Conservation (phyloP, 148 eudicot genomes). For the Polygonum aviculare region DNA sequence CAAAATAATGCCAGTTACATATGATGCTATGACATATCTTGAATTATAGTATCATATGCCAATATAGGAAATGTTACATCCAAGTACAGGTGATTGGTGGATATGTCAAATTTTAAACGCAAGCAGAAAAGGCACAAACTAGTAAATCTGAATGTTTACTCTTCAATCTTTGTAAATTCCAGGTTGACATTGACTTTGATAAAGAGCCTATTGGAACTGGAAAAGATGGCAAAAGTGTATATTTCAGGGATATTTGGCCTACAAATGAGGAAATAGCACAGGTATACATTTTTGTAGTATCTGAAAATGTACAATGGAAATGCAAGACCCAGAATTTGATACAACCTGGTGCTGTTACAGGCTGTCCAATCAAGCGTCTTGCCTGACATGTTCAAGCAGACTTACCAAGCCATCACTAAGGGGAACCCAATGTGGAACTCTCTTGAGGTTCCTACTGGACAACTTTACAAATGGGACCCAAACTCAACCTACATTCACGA, state of each 20-base stretch:
- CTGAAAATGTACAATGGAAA: neutral
- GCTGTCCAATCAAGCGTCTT: constrained; percentile 86
- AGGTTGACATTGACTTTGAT: constrained; percentile 92
- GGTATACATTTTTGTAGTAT: constrained; percentile 25
- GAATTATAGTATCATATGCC: neutral
- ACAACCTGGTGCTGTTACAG: constrained; percentile 19
- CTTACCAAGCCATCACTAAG: constrained; percentile 79
- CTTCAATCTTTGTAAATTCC: constrained; percentile 1
- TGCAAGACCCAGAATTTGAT: neutral
- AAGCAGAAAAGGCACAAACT: neutral
- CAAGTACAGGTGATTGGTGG: no score
- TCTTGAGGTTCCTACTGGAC: constrained; percentile 69
- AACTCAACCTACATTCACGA: constrained; percentile 84
- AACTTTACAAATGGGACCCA: constrained; percentile 76
- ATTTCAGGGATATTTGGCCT: constrained; percentile 86
- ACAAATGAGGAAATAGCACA: constrained; percentile 77
- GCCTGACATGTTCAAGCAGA: constrained; percentile 91
- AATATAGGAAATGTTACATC: neutral
- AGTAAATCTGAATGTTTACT: neutral
- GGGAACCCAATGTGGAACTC: constrained; percentile 93
- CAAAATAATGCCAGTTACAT: neutral
- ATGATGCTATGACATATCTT: neutral
- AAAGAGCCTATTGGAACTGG: constrained; percentile 88
- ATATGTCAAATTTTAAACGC: neutral
- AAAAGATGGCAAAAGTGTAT: constrained; percentile 73